phyloP scores from a whole-genome alignment of 140 eudicot genomes.

The Senecio squalidus region DNA sequence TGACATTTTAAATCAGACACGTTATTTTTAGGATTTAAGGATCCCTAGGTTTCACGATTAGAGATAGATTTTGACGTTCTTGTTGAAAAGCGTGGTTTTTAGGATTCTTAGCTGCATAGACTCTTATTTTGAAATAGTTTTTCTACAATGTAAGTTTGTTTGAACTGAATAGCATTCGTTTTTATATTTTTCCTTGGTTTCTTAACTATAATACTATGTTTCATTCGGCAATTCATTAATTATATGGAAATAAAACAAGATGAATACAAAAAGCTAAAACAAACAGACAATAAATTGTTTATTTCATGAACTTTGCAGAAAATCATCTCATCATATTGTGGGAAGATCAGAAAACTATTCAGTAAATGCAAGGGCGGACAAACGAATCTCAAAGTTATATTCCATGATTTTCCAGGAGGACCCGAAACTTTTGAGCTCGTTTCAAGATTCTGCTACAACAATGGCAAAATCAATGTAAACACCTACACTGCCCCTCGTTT shows the following conservation, averaged over 20 bases:
- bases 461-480: slow-evolving; percentile 45
- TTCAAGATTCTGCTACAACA: slow-evolving; percentile 79
- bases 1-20: slow-evolving; percentile 9
- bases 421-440: slow-evolving; percentile 67
- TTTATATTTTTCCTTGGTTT: neutral
- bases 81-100: neutral
- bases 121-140: neutral
- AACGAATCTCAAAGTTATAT: slow-evolving; percentile 50
- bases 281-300: neutral
- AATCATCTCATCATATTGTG: slow-evolving; percentile 47
- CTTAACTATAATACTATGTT: neutral
- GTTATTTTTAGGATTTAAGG: neutral
- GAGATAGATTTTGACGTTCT: slow-evolving; percentile 1
- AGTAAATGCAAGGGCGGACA: slow-evolving; percentile 37
- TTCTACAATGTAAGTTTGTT: slow-evolving; percentile 1
- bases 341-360: slow-evolving; percentile 48
- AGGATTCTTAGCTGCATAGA: neutral
- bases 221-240: neutral
- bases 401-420: slow-evolving; percentile 91
- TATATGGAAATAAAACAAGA: neutral
- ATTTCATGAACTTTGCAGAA: slow-evolving; percentile 41
- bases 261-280: neutral
- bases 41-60: neutral
- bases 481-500: slow-evolving; percentile 38
- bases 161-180: neutral